Evolutionary conservation across 441 rosid genomes (phyloP), one percentile per base, ranked within the genome.

Genomic region (Adansonia rubrostipa): DNA sequence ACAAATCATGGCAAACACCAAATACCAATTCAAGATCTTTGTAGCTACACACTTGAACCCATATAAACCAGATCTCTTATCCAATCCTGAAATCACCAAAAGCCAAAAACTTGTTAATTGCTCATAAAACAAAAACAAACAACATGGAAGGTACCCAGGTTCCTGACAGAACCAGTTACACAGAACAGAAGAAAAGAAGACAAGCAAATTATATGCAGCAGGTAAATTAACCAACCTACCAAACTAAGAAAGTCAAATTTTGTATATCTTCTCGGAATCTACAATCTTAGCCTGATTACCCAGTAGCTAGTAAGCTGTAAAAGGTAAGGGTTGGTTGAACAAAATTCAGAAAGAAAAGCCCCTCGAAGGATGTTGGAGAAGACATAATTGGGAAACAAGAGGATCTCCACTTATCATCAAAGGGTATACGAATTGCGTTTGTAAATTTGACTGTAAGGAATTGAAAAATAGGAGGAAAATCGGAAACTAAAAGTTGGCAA

Each of bases 1-100:
- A 76, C 24, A 87, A 80, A 60, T 79, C 99, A 93, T 95, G 58
- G 86, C 90, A 82, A 71, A 65, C 51, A 48, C 47, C 69, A 45
- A 14, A 72, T 6, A 20, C 54, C 70, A 79, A 65, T 15, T 80
- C 73, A 47, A 80, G 50, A 44, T 79, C 76, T 28, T 36, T 33
- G 53, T 50, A n/a, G 63, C 84, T 71, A 56, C 58, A 60, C 71
- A 61, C 45, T 67, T 48, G 47, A 75, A 60, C 63, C 47, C 62
- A 72, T 48, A 14, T 28, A 80, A 75, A 42, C 78, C 83, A 68
- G 80, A 65, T 76, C 61, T 69, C 73, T 71, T 70, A 50, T 79
- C 62, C 69, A 77, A 64, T 14, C 80, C 78, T 80, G 70, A 76
- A 76, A 44, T n/a, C 56, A 76, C 9, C 33, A 17, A 69, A 47